These are phyloP conservation scores for Scenedesmus sp. DNA, from an alignment of 163 green algal genomes.

Conservation along the genomic window DNA sequence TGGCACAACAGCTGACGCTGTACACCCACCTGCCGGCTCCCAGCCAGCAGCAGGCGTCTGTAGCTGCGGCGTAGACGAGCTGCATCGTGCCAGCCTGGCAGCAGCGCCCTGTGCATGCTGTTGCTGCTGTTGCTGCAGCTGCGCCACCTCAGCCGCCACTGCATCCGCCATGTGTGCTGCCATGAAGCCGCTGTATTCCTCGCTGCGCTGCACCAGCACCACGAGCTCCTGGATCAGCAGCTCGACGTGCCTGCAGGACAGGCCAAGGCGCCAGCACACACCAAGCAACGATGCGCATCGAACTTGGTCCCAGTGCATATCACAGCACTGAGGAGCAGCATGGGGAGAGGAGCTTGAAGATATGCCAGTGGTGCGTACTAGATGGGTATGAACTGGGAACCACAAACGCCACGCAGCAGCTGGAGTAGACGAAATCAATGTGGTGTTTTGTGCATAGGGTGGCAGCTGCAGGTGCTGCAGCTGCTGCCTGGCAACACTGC, in stretches of 20 bases:
- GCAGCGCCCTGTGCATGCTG: neutral
- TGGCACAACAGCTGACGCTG: neutral
- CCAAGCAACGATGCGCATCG: too few relatives aligned
- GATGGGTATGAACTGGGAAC: too few relatives aligned
- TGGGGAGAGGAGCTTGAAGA: too few relatives aligned
- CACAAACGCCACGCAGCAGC: constrained; percentile 71
- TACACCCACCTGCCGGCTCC: neutral
- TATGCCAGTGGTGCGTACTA: too few relatives aligned
- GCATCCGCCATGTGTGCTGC: constrained; percentile 78
- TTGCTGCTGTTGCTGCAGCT: constrained; percentile 25
- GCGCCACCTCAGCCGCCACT: constrained; percentile 47
- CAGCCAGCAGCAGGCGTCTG: constrained; percentile 2
- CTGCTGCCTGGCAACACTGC: neutral
- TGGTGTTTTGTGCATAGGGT: too few relatives aligned
- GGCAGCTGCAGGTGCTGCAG: too few relatives aligned
- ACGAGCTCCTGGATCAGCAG: constrained; percentile 67
- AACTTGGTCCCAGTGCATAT: too few relatives aligned
- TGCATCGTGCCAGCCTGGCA: neutral
- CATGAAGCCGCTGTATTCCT: constrained; percentile 95
- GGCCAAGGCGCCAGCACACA: neutral
- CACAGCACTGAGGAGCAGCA: too few relatives aligned
- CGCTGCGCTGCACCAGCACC: constrained; percentile 69
- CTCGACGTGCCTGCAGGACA: constrained; percentile 59
- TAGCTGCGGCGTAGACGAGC: neutral
- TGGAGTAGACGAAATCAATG: constrained; percentile 54